A percentile compares a stretch with the other conserved stretches of the same genome.
Evolutionary conservation across 1,284 basidiomycete genomes (phyloP).

Genomic region (Rugosomyces carneus): DNA sequence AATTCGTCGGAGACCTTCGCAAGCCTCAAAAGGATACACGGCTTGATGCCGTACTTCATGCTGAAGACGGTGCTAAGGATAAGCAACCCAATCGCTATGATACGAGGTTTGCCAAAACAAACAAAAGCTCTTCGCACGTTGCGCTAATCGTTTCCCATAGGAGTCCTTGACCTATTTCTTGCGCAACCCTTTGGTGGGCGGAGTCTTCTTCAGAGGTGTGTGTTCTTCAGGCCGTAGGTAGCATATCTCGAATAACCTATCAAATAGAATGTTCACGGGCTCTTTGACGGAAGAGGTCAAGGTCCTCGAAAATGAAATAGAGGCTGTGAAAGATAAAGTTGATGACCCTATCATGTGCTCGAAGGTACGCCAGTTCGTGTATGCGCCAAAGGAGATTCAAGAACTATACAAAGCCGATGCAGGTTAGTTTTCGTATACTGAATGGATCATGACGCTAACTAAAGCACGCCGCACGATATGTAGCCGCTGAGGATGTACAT

Average conservation of each 20-base stretch:
- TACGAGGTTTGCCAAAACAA: slow-evolving; percentile 63
- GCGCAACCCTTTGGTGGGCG: slow-evolving; percentile 95
- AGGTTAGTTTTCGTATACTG: slow-evolving; percentile 30
- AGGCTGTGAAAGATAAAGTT: slow-evolving; percentile 81
- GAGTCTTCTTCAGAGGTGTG: slow-evolving; percentile 82
- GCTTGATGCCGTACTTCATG: slow-evolving; percentile 97
- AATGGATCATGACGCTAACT: too few relatives aligned
- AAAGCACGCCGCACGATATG: too few relatives aligned
- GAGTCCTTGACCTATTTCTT: slow-evolving; percentile 91
- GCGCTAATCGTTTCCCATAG: slow-evolving; percentile 25
- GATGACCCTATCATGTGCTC: slow-evolving; percentile 85
- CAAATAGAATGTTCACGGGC: slow-evolving; percentile 87
- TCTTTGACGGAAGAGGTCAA: slow-evolving; percentile 87
- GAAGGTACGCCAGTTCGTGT: slow-evolving; percentile 83
- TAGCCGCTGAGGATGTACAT: slow-evolving; percentile 70
- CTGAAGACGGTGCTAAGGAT: slow-evolving; percentile 89
- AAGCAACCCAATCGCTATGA: slow-evolving; percentile 96
- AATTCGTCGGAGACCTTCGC: slow-evolving; percentile 87
- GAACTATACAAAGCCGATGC: slow-evolving; percentile 77
- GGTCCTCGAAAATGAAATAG: slow-evolving; percentile 79
- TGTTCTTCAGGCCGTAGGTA: neutral
- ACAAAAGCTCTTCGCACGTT: neutral
- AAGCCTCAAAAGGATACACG: slow-evolving; percentile 88
- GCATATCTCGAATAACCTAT: slow-evolving; percentile 1
- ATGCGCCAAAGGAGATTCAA: slow-evolving; percentile 86